Evolutionary conservation across 78 protist species (phyloP).

Genomic region (Dictyostelium brefeldianum): DNA sequence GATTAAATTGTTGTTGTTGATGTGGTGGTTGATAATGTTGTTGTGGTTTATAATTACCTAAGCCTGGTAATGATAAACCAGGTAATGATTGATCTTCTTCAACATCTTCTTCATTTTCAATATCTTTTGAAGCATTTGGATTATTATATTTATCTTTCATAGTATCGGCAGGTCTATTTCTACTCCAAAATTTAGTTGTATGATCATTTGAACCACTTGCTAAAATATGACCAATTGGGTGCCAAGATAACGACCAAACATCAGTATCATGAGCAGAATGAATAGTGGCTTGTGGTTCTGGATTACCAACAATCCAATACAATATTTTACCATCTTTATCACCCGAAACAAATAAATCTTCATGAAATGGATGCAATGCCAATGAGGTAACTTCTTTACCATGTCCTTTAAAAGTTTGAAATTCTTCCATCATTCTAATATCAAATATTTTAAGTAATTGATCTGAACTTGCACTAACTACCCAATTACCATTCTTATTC

Average conservation of each 20-base stretch:
- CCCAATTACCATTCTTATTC: conserved; percentile 93
- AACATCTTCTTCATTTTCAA: conserved; percentile 54
- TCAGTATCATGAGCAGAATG: conserved; percentile 87
- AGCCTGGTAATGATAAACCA: conserved; percentile 35
- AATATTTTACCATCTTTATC: conserved; percentile 92
- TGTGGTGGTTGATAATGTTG: conserved; percentile 2
- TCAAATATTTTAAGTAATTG: conserved; percentile 91
- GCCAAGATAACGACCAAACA: conserved; percentile 95
- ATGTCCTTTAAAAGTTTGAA: conserved; percentile 92
- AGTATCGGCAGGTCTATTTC: conserved; percentile 88
- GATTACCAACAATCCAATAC: conserved; percentile 90
- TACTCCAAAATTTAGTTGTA: conserved; percentile 93
- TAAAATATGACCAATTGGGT: conserved; percentile 96
- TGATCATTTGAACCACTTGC: conserved; percentile 89
- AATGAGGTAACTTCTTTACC: conserved; percentile 88
- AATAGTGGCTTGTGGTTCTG: conserved; percentile 81
- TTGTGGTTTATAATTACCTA: background rate
- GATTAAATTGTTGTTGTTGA: background rate
- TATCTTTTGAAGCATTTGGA: conserved; percentile 56
- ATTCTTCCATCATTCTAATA: conserved; percentile 90
- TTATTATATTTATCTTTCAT: conserved; percentile 85
- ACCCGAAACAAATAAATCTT: conserved; percentile 90
- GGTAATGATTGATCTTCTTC: background rate
- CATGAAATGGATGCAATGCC: conserved; percentile 93
- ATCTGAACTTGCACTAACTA: conserved; percentile 91